These are phyloP conservation scores for Parasitella parasitica DNA, from an alignment of 371 early-diverging fungal genomes.

Conservation along the genomic window DNA sequence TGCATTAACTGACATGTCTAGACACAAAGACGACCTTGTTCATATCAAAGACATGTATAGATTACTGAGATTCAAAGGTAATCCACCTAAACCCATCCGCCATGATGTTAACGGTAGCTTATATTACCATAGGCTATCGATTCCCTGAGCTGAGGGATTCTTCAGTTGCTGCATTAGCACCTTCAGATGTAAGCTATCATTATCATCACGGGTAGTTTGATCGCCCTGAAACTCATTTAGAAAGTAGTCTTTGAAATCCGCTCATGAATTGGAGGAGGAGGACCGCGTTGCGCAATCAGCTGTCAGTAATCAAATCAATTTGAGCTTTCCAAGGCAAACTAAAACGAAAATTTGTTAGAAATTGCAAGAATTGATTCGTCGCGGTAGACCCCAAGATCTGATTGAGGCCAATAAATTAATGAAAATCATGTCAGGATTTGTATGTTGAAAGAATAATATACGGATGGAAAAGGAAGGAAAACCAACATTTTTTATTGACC, in stretches of 20 bases:
- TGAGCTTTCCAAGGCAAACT: background rate
- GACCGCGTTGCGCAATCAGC: slow-evolving; percentile 90
- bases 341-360: slow-evolving; percentile 54
- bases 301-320: slow-evolving; percentile 41
- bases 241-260: slow-evolving; percentile 71
- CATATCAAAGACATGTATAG: slow-evolving; percentile 95
- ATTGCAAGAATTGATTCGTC: slow-evolving; percentile 94
- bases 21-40: slow-evolving; percentile 89
- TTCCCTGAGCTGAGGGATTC: slow-evolving; percentile 78
- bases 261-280: slow-evolving; percentile 93
- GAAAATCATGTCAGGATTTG: slow-evolving; percentile 96
- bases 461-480: background rate
- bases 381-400: slow-evolving; percentile 93
- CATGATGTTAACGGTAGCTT: background rate
- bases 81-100: background rate
- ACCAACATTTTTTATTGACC: background rate
- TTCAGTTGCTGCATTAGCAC: slow-evolving; percentile 64
- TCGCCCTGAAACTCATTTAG: background rate
- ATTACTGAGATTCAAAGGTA: slow-evolving; percentile 81
- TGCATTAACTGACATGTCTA: slow-evolving; percentile 81
- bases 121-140: slow-evolving; percentile 60
- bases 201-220: background rate
- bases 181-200: slow-evolving; percentile 47
- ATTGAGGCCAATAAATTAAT: slow-evolving; percentile 95
- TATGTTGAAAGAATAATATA: slow-evolving; percentile 30